Percentiles rank a stretch among this genome's conserved stretches.
Conservation (phyloP, 768 basidiomycete genomes). For the Tylopilus subfusipes region DNA sequence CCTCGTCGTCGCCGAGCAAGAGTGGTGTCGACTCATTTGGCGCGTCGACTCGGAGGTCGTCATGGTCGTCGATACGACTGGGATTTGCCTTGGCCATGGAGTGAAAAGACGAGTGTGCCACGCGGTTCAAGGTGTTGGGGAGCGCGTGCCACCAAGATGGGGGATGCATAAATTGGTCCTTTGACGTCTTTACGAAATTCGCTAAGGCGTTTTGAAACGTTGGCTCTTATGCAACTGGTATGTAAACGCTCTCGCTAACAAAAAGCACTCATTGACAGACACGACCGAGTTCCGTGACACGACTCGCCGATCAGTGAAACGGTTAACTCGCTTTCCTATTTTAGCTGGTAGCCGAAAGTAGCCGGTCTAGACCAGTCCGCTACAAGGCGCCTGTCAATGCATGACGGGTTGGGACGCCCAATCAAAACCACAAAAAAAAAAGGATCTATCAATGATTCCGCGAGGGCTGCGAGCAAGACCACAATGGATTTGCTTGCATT, state of each 20-base stretch:
- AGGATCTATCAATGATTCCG: no score
- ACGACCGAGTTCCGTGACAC: background rate
- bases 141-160: background rate
- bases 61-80: background rate
- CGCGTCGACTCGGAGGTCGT: background rate
- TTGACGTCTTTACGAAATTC: background rate
- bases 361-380: no score
- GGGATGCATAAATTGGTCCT: background rate
- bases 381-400: no score
- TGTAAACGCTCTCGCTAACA: background rate
- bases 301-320: no score
- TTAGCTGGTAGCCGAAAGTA: no score
- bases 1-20: conserved; percentile 7
- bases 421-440: no score
- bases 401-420: no score
- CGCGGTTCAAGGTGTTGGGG: background rate
- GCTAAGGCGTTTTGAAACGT: background rate
- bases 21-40: conserved; percentile 17
- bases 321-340: no score
- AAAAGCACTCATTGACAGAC: background rate
- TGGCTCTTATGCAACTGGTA: background rate
- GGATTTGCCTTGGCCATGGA: background rate
- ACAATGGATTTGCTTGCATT: no score
- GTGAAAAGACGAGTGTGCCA: background rate
- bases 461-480: no score